phyloP scores from a whole-genome alignment of 192 early-diverging fungal genomes.

The Entophlyctis luteolus region DNA sequence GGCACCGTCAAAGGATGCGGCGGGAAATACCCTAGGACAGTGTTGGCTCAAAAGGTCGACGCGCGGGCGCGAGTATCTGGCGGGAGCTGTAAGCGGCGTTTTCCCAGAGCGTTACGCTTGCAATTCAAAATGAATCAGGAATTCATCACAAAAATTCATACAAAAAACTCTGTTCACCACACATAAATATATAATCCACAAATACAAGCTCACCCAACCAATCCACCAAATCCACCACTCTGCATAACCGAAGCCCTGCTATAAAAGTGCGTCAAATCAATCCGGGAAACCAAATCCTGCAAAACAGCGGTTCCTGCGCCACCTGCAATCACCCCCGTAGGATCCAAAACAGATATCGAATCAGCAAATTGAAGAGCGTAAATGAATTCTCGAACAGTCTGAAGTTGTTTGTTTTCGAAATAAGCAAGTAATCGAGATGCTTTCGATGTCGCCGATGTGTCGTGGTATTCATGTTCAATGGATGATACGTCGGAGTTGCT shows the following conservation, averaged over 20 bases:
- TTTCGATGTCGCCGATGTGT: not conserved
- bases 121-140: too few relatives aligned
- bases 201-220: too few relatives aligned
- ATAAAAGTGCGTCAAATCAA: slow-evolving; percentile 79
- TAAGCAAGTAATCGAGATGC: slow-evolving; percentile 43
- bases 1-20: too few relatives aligned
- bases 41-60: not conserved
- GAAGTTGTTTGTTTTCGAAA: slow-evolving; percentile 59
- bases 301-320: slow-evolving; percentile 47
- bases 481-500: too few relatives aligned
- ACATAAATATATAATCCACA: too few relatives aligned
- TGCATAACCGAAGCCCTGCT: slow-evolving; percentile 23
- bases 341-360: slow-evolving; percentile 43
- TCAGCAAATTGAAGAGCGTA: slow-evolving; percentile 77
- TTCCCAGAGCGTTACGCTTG: not conserved
- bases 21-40: not conserved
- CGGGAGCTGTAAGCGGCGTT: not conserved
- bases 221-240: too few relatives aligned
- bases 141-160: too few relatives aligned
- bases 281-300: slow-evolving; percentile 56
- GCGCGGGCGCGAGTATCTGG: not conserved
- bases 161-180: too few relatives aligned
- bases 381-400: slow-evolving; percentile 68
- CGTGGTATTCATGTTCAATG: slow-evolving; percentile 26
- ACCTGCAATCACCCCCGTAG: not conserved